Evolutionary conservation across 2,329 filamentous ascomycete genomes (phyloP), one percentile per base, ranked within the genome.

Genomic region (Bipolaris zeicola): DNA sequence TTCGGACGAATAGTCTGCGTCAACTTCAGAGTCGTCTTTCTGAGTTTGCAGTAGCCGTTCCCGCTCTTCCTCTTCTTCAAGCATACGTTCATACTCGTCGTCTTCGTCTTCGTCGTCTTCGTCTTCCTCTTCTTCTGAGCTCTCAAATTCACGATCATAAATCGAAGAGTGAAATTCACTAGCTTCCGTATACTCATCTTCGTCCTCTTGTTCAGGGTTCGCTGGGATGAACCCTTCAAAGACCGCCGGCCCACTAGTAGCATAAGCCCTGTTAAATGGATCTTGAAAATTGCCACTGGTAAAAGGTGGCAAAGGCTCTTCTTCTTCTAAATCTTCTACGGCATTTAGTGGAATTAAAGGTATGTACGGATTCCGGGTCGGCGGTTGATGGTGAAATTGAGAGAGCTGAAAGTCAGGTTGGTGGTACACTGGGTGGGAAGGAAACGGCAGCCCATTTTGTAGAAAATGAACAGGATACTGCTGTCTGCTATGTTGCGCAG

Each of bases 181-280:
- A 43, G 69, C 59, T 16, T 56, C 56, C 24, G 68, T 64, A 57
- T 67, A 71, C 11, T 72, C 68, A 38, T 70, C 68, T 48, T 77
- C 75, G 11, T 76, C 66, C 41, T 74, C 69, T 24, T 66, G 62
- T 24, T 65, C 70, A 16, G 71, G 70, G 11, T 56, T 55, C 11
- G 70, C 72, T 36, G 76, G 75, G 46, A 78, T 76, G 47, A 74
- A 77, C 5, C 76, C 76, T 58, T 78, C 75, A 50, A 77, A 73
- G 24, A 78, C 68, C 8, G 75, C 63, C 10, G 72, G 74, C 22
- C 64, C 70, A 41, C 54, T 66, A 10, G 62, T 65, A 43, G 62
- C 53, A 47, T 69, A 72, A 2, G 60, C 62, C 48, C 63, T 57
- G 34, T 61, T 67, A 41, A 72, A 66, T 18, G 64, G 51, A 31